Evolutionary conservation across 2,329 filamentous ascomycete species (phyloP), one percentile per base, ranked within the genome.

Genomic region (Sphaerulina vaccinii): DNA sequence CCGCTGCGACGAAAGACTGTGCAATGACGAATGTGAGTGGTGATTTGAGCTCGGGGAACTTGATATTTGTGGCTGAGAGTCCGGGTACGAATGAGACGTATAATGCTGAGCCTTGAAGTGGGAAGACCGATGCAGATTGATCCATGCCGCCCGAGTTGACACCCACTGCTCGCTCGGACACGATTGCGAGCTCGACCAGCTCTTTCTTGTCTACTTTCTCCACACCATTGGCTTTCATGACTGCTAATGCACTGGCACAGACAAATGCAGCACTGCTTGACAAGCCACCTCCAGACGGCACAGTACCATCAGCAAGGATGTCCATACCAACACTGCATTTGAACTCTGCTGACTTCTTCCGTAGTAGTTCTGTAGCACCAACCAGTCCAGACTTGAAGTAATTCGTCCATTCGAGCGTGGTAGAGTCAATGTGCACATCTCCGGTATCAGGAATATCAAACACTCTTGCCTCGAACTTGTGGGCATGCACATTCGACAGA

Each of bases 121-220:
- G 92, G 72, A 99, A 93, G 58, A 99, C 92, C 0, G 92, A 97
- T 27, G 93, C 93, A 11, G 90, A 86, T 74, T 99, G 93, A 67
- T 99, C 93, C 93, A 99, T 97, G 50, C 91, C 93, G 70, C 93
- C 93, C 4, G 90, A 95, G 73, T 97, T 97, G 62, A 99, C 93
- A 45, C 93, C 93, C 3, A 97, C 93, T 13, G 88, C 86, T 51
- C 93, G 84, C 75, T 99, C 93, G 39, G 90, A 95, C 32, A 96
- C 89, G 61, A 99, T 92, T 18, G 93, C 91, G 45, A 97, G 79
- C 73, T 97, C 91, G 1, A 92, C 88, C 37, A 99, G 75, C 69
- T 93, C 87, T 60, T 87, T 93, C 79, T 97, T 97, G 71, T 95
- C 86, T 21, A 99, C 84, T 15, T 81, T 72, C 19, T 79, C 73